Evolutionary conservation across 2,329 filamentous ascomycete species (phyloP), one percentile per base, ranked within the genome.

Genomic region (Phoma sp.): DNA sequence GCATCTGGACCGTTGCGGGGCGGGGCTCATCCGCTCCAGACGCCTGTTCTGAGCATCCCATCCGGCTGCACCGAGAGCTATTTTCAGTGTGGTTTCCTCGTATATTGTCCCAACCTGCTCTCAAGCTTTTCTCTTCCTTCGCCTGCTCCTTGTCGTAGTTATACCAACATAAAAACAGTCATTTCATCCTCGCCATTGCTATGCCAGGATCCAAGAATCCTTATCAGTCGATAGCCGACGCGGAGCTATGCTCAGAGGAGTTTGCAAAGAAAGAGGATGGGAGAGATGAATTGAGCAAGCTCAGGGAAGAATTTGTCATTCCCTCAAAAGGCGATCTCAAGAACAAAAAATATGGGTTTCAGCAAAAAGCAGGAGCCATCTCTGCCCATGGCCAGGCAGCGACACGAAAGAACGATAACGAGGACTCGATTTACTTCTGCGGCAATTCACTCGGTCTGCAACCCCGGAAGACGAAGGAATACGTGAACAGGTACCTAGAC

Each of bases 361-460:
- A 60, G 27, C 43, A 47, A 33, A 55, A 47, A 15, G 22, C 51
- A 31, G 29, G 51, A 24, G 33, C 36, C n/a, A 31, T 47, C 31
- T 33, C 27, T 12, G 15, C 13, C 13, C 19, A 25, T 32, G 10
- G 43, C 61, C 19, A 66, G 13, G 64, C 80, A n/a, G 47, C 66
- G 25, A 29, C 40, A 29, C 41, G 31, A 6, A 7, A 29, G 40
- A 29, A 33, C 22, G 54, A 58, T 9, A 38, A 54, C 32, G 77
- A 80, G 25, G 77, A 78, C 43, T 84, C 82, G 55, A 88, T 91
- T 55, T 97, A 96, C 75, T 87, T 97, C 60, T 94, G 92, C 63
- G 93, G 93, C 52, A 96, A 96, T 78, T 96, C 92, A 0, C 83
- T 96, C 1, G 92, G 92, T 33, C 84, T 94, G 4, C 92, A 96